A percentile compares a stretch with the other conserved stretches of the same genome.
Evolutionary conservation across 1,139 yeast genomes (phyloP).

Genomic region (Torulaspora globosa): DNA sequence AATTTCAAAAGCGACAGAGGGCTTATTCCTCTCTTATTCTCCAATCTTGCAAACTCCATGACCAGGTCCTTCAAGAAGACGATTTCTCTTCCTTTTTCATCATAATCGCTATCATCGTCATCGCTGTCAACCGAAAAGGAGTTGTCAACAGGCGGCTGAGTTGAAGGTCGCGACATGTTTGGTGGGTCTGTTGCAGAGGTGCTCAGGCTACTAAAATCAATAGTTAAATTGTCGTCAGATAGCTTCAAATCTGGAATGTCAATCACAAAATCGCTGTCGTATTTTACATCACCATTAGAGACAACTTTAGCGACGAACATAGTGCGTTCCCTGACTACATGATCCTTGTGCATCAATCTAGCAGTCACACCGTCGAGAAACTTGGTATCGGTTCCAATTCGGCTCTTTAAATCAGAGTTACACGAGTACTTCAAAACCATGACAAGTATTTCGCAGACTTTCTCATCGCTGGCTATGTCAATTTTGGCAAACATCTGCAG

Average conservation of each 20-base stretch:
- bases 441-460: conserved; percentile 26
- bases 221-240: conserved; percentile 2
- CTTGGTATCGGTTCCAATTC: conserved; percentile 24
- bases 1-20: conserved; percentile 27
- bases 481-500: conserved; percentile 17
- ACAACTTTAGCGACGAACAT: conserved; percentile 40
- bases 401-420: conserved; percentile 12
- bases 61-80: conserved; percentile 40
- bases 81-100: conserved; percentile 15
- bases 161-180: neutral
- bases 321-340: conserved; percentile 36
- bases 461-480: conserved; percentile 19
- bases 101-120: conserved; percentile 29
- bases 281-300: conserved; percentile 34
- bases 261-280: conserved; percentile 34
- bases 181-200: neutral
- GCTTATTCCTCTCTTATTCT: conserved; percentile 16
- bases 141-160: neutral
- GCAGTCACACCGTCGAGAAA: conserved; percentile 38
- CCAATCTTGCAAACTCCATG: conserved; percentile 22
- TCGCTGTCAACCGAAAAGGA: conserved; percentile 13
- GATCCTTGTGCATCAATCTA: conserved; percentile 33
- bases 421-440: conserved; percentile 23
- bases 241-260: conserved; percentile 21
- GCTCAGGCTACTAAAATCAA: conserved; percentile 28